A percentile compares a stretch with the other conserved stretches of the same genome.
These are phyloP conservation scores for Cornus florida DNA, from an alignment of 148 eudicot species.

Conservation along the genomic window DNA sequence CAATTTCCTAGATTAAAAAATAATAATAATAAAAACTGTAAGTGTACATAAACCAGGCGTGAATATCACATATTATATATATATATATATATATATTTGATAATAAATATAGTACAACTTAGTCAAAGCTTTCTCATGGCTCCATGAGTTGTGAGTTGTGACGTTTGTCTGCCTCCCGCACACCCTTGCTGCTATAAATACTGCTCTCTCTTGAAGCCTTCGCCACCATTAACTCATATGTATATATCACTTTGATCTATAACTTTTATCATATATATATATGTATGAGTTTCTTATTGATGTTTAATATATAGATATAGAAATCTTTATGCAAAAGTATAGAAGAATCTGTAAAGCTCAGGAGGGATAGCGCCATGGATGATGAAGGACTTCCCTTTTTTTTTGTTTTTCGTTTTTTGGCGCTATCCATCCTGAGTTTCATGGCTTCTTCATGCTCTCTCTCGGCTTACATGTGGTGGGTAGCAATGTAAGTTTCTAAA, in stretches of 20 bases:
- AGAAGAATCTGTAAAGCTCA: slow-evolving; percentile 79
- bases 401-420: neutral
- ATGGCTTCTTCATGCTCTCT: slow-evolving; percentile 20
- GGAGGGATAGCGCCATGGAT: slow-evolving; percentile 91
- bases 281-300: no score
- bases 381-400: no score
- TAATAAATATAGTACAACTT: neutral
- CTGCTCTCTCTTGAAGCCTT: neutral
- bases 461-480: neutral
- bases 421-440: slow-evolving; percentile 60
- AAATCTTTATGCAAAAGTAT: slow-evolving; percentile 6
- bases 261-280: no score
- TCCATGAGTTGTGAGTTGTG: neutral
- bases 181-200: slow-evolving; percentile 7
- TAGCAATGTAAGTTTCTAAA: neutral
- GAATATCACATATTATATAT: neutral
- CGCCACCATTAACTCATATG: neutral
- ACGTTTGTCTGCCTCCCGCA: neutral
- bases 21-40: no score
- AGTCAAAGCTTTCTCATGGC: neutral
- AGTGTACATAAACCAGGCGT: no score
- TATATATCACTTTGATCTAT: no score
- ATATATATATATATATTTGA: neutral
- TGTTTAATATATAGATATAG: neutral
- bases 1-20: no score